These are phyloP conservation scores for Termitomyces sp. DNA, from an alignment of 768 basidiomycete genomes.

Conservation along the genomic window DNA sequence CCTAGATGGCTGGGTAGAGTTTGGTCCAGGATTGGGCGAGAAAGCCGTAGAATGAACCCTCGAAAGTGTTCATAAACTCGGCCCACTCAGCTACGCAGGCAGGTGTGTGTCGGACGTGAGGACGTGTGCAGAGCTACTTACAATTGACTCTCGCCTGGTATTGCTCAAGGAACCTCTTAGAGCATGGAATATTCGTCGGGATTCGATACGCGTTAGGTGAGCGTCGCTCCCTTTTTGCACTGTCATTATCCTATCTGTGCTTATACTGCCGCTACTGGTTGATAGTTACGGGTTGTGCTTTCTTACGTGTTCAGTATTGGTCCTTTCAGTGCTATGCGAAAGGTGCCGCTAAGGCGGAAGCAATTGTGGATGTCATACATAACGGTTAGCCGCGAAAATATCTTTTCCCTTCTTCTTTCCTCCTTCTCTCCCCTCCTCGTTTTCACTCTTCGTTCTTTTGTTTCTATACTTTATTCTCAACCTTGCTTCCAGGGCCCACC, in stretches of 20 bases:
- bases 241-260: constrained; percentile 2
- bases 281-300: neutral
- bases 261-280: neutral
- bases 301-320: constrained; percentile 5
- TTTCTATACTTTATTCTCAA: neutral
- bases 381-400: neutral
- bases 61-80: neutral
- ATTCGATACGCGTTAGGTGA: neutral
- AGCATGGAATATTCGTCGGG: neutral
- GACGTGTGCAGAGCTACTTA: constrained; percentile 4
- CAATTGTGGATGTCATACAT: too few species aligned
- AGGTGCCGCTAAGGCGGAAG: neutral
- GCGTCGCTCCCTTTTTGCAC: neutral
- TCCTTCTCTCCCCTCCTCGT: neutral
- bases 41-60: neutral
- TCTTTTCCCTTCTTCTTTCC: neutral
- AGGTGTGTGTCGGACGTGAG: constrained; percentile 6
- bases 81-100: constrained; percentile 2
- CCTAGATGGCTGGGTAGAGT: neutral
- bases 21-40: neutral
- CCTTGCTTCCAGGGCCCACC: neutral
- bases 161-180: neutral
- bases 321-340: neutral
- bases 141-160: neutral
- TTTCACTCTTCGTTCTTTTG: neutral